Percentiles rank a stretch among this genome's conserved stretches.
Conservation (phyloP, 257 asterid species). For the Thymus mandschuricus region DNA sequence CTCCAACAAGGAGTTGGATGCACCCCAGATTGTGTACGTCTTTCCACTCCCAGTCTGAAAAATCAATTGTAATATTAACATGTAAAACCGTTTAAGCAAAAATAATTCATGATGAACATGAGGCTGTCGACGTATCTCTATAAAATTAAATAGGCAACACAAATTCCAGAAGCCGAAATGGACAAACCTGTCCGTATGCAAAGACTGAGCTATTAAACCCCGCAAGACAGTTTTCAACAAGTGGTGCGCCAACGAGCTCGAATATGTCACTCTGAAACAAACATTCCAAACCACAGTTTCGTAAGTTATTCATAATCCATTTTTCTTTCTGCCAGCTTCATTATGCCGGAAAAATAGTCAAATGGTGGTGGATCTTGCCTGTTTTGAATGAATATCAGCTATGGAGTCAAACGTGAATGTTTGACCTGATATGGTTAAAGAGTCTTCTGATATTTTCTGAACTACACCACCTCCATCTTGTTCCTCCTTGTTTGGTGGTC, state of each 20-base stretch:
- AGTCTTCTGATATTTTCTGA: constrained; percentile 69
- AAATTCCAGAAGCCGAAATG: constrained; percentile 12
- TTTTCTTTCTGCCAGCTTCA: neutral
- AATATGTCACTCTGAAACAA: constrained; percentile 81
- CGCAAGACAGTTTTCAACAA: constrained; percentile 91
- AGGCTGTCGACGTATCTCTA: neutral
- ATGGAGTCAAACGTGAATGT: constrained; percentile 84
- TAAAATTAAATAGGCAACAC: neutral
- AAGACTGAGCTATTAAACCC: constrained; percentile 99
- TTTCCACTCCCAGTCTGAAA: constrained; percentile 97
- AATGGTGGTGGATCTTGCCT: constrained; percentile 52
- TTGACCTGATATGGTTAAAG: constrained; percentile 78
- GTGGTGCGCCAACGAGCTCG: constrained; percentile 92
- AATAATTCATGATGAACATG: constrained; percentile 8
- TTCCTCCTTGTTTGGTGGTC: constrained; percentile 81
- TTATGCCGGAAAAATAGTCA: neutral
- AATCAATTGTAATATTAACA: constrained; percentile 33
- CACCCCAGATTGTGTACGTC: constrained; percentile 98
- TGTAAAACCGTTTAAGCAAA: constrained; percentile 18
- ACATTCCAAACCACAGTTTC: constrained; percentile 29
- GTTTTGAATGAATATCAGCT: constrained; percentile 78
- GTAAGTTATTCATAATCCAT: constrained; percentile 14
- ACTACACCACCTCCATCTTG: constrained; percentile 70
- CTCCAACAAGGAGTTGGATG: constrained; percentile 80
- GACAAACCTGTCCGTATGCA: constrained; percentile 93